Conservation (phyloP, 768 basidiomycete species). For the Chalciporus chontae region DNA sequence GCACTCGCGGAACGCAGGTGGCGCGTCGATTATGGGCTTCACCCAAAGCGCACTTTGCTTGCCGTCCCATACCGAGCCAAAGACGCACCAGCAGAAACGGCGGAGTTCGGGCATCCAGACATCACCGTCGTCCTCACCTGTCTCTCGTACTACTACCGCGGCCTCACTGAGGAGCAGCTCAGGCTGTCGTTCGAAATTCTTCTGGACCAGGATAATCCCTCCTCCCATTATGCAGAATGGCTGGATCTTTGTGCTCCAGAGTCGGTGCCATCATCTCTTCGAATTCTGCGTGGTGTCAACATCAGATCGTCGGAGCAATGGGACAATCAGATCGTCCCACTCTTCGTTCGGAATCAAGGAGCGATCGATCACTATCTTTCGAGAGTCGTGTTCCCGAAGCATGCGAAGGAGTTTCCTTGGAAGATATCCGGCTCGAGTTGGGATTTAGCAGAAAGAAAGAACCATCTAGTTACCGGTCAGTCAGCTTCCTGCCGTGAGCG, state of each 20-base stretch:
- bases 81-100: constrained; percentile 28
- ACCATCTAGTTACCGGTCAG: constrained; percentile 1
- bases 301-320: constrained; percentile 8
- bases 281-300: neutral
- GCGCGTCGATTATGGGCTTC: constrained; percentile 32
- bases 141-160: constrained; percentile 33
- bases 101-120: constrained; percentile 37
- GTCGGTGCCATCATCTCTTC: neutral
- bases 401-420: neutral
- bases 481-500: neutral
- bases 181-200: neutral
- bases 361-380: constrained; percentile 3
- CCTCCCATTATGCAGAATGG: constrained; percentile 1
- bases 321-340: neutral
- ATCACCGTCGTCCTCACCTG: constrained; percentile 29
- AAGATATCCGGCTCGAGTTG: neutral
- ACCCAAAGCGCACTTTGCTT: constrained; percentile 20
- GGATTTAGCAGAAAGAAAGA: constrained; percentile 4
- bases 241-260: neutral
- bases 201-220: constrained; percentile 2
- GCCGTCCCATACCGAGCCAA: constrained; percentile 36
- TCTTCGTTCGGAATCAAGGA: constrained; percentile 1
- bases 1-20: constrained; percentile 28
- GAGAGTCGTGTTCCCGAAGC: neutral
- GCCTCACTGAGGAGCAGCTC: constrained; percentile 23